Evolutionary conservation across 257 asterid species (phyloP), one percentile per base, ranked within the genome.

Genomic region (Primulina tabacum): DNA sequence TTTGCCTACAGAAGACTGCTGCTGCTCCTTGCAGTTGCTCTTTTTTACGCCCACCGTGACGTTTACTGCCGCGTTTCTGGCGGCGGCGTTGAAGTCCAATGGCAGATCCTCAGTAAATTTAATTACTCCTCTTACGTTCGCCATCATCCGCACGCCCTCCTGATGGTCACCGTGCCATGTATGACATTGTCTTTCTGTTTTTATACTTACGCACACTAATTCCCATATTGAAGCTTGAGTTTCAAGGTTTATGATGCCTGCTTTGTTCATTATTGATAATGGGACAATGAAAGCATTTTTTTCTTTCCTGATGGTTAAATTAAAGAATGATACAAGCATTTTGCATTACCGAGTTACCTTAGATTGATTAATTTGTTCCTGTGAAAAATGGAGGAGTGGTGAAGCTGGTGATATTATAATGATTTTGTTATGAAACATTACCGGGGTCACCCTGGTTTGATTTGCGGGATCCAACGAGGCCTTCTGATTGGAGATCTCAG

Each of bases 151-250:
- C 85, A 78, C 61, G 70, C 87, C 67, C 86, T 92, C 67, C 89
- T 92, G 74, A 72, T 92, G 64, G 88, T 92, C 68, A 88, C 97
- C 26, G 82, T 90, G 40, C 98, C 98, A 67, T 92, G 97, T 92
- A 89, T 64, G 5, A 71, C 57, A 33, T 52, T 24, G 71, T 64
- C 64, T 33, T 33, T 53, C 8, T 62, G 21, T 43, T 59, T 53
- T 24, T 16, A 16, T 21, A 29, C 16, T 3, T 8, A 8, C 43
- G 4, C 12, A 56, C 66, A 2, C 26, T 20, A 47, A n/a, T 35
- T 50, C 8, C 3, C 12, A 8, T 38, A 8, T 30, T 7, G 9
- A 29, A 28, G 57, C 55, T 47, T 47, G 18, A 29, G 29, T 52
- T 28, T 68, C 63, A 18, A 60, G 56, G 52, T 32, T 65, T 64